phyloP scores from a whole-genome alignment of 108 stramenopile genomes.

The Nitzschia putrida region DNA sequence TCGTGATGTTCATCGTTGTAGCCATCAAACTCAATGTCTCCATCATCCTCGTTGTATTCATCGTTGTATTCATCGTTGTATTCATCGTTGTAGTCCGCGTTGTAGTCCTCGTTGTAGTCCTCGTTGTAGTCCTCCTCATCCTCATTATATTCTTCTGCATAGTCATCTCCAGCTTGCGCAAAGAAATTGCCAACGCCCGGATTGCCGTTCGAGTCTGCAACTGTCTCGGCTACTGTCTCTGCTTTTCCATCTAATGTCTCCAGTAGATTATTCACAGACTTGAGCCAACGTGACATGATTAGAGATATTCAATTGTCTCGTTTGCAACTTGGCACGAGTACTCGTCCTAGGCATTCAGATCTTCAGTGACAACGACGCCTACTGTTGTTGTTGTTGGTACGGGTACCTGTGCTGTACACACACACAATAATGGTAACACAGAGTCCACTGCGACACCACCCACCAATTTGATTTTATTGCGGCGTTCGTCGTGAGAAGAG shows the following conservation, averaged over 20 bases:
- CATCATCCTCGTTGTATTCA: slow-evolving; percentile 16
- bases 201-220: slow-evolving; percentile 8
- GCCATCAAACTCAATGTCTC: slow-evolving; percentile 10
- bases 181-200: background rate
- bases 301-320: background rate
- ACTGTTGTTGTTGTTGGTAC: slow-evolving; percentile 3
- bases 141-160: slow-evolving; percentile 9
- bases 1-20: slow-evolving; percentile 28
- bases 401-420: too few species aligned
- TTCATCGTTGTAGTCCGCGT: slow-evolving; percentile 24
- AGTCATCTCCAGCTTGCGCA: background rate
- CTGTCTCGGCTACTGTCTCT: slow-evolving; percentile 56
- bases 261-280: slow-evolving; percentile 74
- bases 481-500: too few species aligned
- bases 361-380: background rate
- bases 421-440: too few species aligned
- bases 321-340: too few species aligned
- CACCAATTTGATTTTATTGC: too few species aligned
- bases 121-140: slow-evolving; percentile 16
- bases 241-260: slow-evolving; percentile 76
- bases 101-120: slow-evolving; percentile 14
- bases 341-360: background rate
- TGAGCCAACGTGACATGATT: slow-evolving; percentile 78
- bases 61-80: slow-evolving; percentile 28
- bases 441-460: too few species aligned